A percentile compares a stretch with the other conserved stretches of the same genome.
Conservation (phyloP, 257 asterid genomes). For the Solanum sejunctum region DNA sequence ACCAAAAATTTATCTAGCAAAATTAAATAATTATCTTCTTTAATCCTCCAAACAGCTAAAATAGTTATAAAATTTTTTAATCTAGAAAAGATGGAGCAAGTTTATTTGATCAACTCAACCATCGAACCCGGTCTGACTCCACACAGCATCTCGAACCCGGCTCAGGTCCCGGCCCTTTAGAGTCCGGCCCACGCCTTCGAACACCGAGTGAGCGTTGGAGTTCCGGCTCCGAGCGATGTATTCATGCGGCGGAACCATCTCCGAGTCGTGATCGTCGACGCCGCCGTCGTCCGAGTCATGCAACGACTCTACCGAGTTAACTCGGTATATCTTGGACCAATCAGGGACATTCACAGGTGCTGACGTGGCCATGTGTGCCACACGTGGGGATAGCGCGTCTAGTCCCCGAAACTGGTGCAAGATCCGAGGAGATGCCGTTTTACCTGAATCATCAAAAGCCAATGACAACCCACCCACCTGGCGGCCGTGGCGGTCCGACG, state of each 20-base stretch:
- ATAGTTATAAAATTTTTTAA: neutral
- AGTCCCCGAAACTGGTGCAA: conserved; percentile 43
- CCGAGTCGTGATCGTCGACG: conserved; percentile 18
- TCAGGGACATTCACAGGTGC: conserved; percentile 78
- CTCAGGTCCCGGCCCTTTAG: conserved; percentile 86
- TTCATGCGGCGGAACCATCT: conserved; percentile 74
- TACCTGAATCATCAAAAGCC: conserved; percentile 45
- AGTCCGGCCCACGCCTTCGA: conserved; percentile 80
- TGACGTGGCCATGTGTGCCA: conserved; percentile 47
- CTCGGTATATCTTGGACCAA: conserved; percentile 72
- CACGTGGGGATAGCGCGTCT: conserved; percentile 32
- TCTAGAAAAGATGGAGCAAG: neutral
- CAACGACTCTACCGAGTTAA: conserved; percentile 50
- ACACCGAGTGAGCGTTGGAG: conserved; percentile 43
- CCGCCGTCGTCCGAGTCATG: conserved; percentile 34
- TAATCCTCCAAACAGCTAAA: neutral
- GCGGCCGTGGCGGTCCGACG: neutral
- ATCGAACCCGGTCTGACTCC: conserved; percentile 90
- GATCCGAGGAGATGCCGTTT: conserved; percentile 32
- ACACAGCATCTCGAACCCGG: conserved; percentile 82
- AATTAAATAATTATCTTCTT: neutral
- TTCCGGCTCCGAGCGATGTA: conserved; percentile 43
- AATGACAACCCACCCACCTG: conserved; percentile 53
- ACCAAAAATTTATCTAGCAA: neutral
- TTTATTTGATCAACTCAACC: conserved; percentile 22